Evolutionary conservation across 2,329 filamentous ascomycete species (phyloP), one percentile per base, ranked within the genome.

Genomic region (Sclerotinia sclerotiorum): DNA sequence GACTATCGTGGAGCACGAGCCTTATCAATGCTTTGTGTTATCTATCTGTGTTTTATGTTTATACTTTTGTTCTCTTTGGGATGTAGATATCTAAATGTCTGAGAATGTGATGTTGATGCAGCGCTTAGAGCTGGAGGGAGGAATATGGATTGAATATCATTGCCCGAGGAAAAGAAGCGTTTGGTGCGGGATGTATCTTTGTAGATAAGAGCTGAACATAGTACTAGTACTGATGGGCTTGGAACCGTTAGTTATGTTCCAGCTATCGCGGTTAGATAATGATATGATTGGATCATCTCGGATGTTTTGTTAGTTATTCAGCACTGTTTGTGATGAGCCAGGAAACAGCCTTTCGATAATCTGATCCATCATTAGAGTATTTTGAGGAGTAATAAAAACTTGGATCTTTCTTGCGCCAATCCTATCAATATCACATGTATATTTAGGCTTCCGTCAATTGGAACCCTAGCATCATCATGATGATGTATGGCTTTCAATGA

Each of bases 241-340:
- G 29, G 13, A 62, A 49, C 29, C 58, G 44, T 61, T 61, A 35
- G 19, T 29, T 11, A 61, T 39, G 4, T 51, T 35, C 58, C 32
- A 62, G 58, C 58, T 51, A 29, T 65, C 46, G 65, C 55, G 65
- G 46, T 61, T 61, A 52, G 19, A 67, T 67, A 32, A 32, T 10
- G 8, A 13, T 32, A 29, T 67, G 55, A 67, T 67, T 67, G 35
- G 55, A 51, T n/a, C 13, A 32, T 48, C 35, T 52, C 21, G 32
- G 39, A 27, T 60, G 10, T 46, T 42, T 49, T 32, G 4, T 24
- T 5, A 5, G 32, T 44, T 42, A n/a, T 17, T 24, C 46, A 27
- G 32, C 46, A 46, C 32, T 27, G 29, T 58, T 60, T 19, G 65
- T 67, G 46, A 61, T 60, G n/a, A 62, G 46, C 32, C 32, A 56